A percentile compares a stretch with the other conserved stretches of the same genome.
Conservation (phyloP, 2,329 filamentous ascomycete genomes). For the Pseudogymnoascus sp. region DNA sequence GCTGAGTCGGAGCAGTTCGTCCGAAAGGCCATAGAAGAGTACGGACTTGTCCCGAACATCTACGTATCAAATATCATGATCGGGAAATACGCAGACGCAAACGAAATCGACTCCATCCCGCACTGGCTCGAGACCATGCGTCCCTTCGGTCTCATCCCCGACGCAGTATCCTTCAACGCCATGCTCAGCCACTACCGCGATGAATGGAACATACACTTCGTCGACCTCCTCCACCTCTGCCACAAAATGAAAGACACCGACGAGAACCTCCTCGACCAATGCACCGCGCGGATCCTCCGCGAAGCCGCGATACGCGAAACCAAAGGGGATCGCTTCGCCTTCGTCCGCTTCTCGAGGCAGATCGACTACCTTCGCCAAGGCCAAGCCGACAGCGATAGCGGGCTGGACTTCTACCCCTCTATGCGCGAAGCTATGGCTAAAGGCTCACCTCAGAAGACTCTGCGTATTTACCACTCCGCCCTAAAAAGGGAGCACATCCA, state of each 20-base stretch:
- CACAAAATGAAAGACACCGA: conserved; percentile 13
- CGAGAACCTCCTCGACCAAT: conserved; percentile 6
- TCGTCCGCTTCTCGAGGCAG: not conserved
- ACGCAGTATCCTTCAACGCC: conserved; percentile 23
- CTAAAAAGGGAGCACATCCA: conserved; percentile 10
- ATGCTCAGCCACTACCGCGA: conserved; percentile 22
- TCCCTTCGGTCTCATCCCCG: conserved; percentile 15
- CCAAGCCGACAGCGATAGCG: not conserved
- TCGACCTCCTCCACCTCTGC: conserved; percentile 20
- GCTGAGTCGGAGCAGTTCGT: conserved; percentile 24
- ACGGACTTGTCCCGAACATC: conserved; percentile 17
- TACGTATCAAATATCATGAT: conserved; percentile 22
- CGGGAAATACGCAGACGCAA: conserved; percentile 19
- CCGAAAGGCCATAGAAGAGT: conserved; percentile 16
- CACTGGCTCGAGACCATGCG: conserved; percentile 23
- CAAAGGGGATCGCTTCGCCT: not conserved
- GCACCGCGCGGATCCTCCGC: conserved; percentile 19
- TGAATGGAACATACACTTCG: conserved; percentile 19
- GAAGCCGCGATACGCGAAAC: not conserved
- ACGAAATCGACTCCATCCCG: conserved; percentile 23
- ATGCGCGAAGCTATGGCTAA: conserved; percentile 19
- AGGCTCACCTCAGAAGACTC: conserved; percentile 14
- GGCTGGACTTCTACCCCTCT: not conserved
- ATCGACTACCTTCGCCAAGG: not conserved
- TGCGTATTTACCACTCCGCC: conserved; percentile 22